Percentiles rank a stretch among this genome's conserved stretches.
phyloP scores from a whole-genome alignment of 75 land plant genomes.

The Cupressus sempervirens region DNA sequence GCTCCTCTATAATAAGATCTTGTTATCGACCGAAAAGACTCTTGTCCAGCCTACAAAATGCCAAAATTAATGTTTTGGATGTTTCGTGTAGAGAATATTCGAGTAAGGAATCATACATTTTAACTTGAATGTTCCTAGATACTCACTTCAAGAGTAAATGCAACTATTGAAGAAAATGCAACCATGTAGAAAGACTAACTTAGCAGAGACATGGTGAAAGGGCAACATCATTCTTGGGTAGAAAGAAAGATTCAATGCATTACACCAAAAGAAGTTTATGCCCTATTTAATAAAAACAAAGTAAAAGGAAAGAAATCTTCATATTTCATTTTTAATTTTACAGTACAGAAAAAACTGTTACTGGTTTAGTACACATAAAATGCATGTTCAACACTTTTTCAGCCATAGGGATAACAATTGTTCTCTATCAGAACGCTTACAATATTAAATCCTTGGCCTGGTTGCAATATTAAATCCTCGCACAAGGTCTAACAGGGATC shows the following conservation, averaged over 20 bases:
- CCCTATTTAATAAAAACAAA: not conserved
- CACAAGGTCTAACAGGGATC: too few species aligned
- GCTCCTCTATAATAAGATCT: slow-evolving; percentile 86
- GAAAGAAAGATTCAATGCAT: not conserved
- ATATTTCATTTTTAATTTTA: not conserved
- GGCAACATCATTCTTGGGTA: not conserved
- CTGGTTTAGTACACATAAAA: not conserved
- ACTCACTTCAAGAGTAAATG: not conserved
- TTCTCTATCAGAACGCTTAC: too few species aligned
- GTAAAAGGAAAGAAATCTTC: not conserved
- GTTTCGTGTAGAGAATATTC: not conserved
- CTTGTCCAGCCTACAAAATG: slow-evolving; percentile 73
- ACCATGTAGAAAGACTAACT: not conserved
- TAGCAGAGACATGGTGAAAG: not conserved
- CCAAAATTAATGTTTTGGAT: not conserved
- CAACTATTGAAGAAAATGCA: not conserved
- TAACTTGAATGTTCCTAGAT: not conserved
- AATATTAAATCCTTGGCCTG: too few species aligned
- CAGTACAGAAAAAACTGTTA: not conserved
- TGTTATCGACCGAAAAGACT: slow-evolving; percentile 76
- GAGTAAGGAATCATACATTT: not conserved
- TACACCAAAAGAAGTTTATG: not conserved
- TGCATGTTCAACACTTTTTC: not conserved
- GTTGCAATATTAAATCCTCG: too few species aligned
- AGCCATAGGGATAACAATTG: not conserved